Evolutionary conservation across 75 land plant species (phyloP), one percentile per base, ranked within the genome.

Genomic region (Cupressus sempervirens): DNA sequence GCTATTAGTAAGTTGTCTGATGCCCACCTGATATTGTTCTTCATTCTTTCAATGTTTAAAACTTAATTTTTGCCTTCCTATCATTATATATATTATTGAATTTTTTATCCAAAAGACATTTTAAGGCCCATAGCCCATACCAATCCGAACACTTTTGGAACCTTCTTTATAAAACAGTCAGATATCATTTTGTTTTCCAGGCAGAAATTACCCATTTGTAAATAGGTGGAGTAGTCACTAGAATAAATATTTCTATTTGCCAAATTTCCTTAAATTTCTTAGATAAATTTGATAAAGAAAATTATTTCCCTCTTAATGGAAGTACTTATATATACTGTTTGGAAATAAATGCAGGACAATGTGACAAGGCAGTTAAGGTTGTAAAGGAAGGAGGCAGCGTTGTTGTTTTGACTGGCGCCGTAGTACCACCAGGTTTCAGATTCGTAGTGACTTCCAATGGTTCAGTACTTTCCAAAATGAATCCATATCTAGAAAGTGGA

Each of bases 341-440:
- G 58, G 53, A 26, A 34, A 26, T 20, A 10, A 79, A 79, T 79
- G 86, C 91, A 96, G 97, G 98, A 41, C 94, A 95, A 76, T 83
- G 95, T 46, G 94, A 93, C 23, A 91, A 85, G 70, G 95, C 97
- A 58, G 91, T 94, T 62, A 93, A 95, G 86, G 97, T 84, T 40
- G 83, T 95, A 84, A 96, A 96, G 83, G 93, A 90, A 86, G 98
- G 97, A 9, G 98, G 98, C 32, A 90, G 89, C 13, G 95, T 91
- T 82, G 94, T 92, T 29, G 90, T 87, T 43, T 54, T 95, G 30
- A 90, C 97, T 1, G 93, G 93, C n/a, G 86, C 94, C 14, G 90
- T 90, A 1, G 82, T 88, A 10, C 94, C 94, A 1, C 95, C 98
- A 15, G 94, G 93, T 13, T 93, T 94, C 85, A 88, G 90, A 88